A percentile compares a stretch with the other conserved stretches of the same genome.
Conservation (phyloP, 106 monocot species). For the Chionographis japonica region DNA sequence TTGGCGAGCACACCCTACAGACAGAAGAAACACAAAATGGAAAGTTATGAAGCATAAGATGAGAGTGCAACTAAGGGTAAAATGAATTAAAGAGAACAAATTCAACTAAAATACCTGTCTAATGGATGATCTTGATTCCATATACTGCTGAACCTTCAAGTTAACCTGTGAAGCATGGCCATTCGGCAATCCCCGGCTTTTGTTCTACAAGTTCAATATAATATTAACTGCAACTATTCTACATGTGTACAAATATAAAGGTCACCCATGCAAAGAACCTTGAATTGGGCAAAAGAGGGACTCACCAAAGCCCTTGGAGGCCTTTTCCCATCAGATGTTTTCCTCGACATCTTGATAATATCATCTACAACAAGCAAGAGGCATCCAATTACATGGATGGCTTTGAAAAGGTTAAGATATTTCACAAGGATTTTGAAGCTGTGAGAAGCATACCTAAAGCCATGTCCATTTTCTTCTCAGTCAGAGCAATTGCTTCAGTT, state of each 20-base stretch:
- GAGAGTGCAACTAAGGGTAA: background rate
- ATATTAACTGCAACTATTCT: background rate
- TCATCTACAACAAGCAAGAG: conserved; percentile 52
- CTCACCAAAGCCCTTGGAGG: conserved; percentile 59
- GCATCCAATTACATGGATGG: background rate
- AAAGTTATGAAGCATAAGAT: background rate
- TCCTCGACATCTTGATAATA: conserved; percentile 96
- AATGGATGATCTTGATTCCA: conserved; percentile 75
- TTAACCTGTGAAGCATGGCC: conserved; percentile 35
- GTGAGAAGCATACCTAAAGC: conserved; percentile 39
- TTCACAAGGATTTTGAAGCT: background rate
- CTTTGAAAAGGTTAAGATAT: background rate
- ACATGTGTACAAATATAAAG: background rate
- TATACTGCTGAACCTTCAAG: conserved; percentile 47
- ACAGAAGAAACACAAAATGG: background rate
- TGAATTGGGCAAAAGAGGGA: background rate
- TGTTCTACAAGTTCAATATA: conserved; percentile 39
- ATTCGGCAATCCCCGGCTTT: conserved; percentile 59
- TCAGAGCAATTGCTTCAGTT: conserved; percentile 48
- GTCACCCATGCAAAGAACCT: background rate
- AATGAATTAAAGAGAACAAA: background rate
- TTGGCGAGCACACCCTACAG: conserved; percentile 68
- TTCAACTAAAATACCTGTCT: conserved; percentile 56
- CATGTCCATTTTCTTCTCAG: conserved; percentile 89
- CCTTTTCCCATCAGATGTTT: conserved; percentile 41